A percentile compares a stretch with the other conserved stretches of the same genome.
These are phyloP conservation scores for Stylosanthes scabra DNA, from an alignment of 331 rosid species.

Conservation along the genomic window DNA sequence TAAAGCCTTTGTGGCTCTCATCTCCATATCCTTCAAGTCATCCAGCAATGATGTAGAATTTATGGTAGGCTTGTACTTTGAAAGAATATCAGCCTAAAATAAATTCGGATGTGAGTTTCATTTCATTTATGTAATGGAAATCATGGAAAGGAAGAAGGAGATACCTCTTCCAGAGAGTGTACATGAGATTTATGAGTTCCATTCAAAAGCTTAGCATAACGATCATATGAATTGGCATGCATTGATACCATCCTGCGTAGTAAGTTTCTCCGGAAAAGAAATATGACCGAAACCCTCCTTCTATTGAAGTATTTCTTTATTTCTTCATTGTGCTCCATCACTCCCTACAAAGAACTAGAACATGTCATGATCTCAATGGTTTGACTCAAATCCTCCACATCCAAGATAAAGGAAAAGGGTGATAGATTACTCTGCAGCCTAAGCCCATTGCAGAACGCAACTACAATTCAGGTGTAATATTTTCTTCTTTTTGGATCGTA, in stretches of 20 bases:
- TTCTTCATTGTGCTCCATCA: conserved; percentile 79
- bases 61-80: conserved; percentile 79
- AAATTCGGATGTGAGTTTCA: conserved; percentile 37
- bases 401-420: conserved; percentile 10
- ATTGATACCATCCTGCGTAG: conserved; percentile 81
- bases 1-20: conserved; percentile 61
- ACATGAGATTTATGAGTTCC: conserved; percentile 98
- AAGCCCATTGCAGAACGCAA: neutral
- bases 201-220: conserved; percentile 87
- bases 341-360: conserved; percentile 62
- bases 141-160: conserved; percentile 29
- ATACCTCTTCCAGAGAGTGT: conserved; percentile 85
- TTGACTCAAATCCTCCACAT: neutral
- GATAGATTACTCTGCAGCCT: conserved; percentile 15
- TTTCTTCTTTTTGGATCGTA: conserved; percentile 6
- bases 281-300: conserved; percentile 78
- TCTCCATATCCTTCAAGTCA: conserved; percentile 74
- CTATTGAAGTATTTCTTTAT: conserved; percentile 78
- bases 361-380: conserved; percentile 1
- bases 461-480: neutral
- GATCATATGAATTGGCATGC: conserved; percentile 93
- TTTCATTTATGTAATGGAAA: conserved; percentile 21
- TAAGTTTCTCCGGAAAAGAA: conserved; percentile 83
- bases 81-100: conserved; percentile 77
- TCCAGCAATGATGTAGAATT: conserved; percentile 64